These are phyloP conservation scores for Phytophthora boehmeriae DNA, from an alignment of 352 stramenopile species.

Conservation along the genomic window DNA sequence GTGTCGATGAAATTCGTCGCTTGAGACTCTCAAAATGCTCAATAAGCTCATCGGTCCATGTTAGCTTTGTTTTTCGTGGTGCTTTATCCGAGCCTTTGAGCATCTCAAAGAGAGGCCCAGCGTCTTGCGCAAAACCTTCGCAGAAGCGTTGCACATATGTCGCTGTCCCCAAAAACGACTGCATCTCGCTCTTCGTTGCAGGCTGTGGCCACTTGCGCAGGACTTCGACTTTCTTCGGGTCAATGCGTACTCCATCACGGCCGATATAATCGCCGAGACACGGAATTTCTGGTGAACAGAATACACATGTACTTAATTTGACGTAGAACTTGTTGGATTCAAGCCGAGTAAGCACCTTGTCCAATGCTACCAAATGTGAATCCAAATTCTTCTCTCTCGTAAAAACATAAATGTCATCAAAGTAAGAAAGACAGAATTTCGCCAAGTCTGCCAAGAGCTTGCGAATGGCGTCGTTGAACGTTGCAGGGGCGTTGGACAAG, in stretches of 20 bases:
- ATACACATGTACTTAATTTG: slow-evolving; percentile 31
- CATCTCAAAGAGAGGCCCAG: slow-evolving; percentile 16
- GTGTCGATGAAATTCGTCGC: slow-evolving; percentile 7
- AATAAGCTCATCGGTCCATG: not conserved
- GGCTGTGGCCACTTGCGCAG: slow-evolving; percentile 20
- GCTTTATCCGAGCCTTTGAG: slow-evolving; percentile 2
- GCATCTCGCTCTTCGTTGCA: slow-evolving; percentile 10
- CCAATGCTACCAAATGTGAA: slow-evolving; percentile 4
- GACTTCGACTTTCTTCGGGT: slow-evolving; percentile 24
- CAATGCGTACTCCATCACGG: slow-evolving; percentile 18
- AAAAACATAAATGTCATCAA: slow-evolving; percentile 27
- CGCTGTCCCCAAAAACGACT: slow-evolving; percentile 12
- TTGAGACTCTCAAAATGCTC: slow-evolving; percentile 8
- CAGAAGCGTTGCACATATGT: slow-evolving; percentile 19
- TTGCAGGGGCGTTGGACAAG: slow-evolving; percentile 20
- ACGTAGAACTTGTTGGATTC: slow-evolving; percentile 21
- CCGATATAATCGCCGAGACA: slow-evolving; percentile 25
- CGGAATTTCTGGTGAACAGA: slow-evolving; percentile 25
- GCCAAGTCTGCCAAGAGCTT: slow-evolving; percentile 11
- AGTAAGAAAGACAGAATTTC: too few species aligned
- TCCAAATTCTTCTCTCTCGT: slow-evolving; percentile 10
- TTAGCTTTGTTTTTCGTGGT: not conserved
- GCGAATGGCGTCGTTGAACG: slow-evolving; percentile 25
- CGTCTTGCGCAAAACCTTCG: slow-evolving; percentile 9
- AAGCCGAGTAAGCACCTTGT: slow-evolving; percentile 12